These are phyloP conservation scores for Corinectria fuckeliana DNA, from an alignment of 2,329 filamentous ascomycete species.

Conservation along the genomic window DNA sequence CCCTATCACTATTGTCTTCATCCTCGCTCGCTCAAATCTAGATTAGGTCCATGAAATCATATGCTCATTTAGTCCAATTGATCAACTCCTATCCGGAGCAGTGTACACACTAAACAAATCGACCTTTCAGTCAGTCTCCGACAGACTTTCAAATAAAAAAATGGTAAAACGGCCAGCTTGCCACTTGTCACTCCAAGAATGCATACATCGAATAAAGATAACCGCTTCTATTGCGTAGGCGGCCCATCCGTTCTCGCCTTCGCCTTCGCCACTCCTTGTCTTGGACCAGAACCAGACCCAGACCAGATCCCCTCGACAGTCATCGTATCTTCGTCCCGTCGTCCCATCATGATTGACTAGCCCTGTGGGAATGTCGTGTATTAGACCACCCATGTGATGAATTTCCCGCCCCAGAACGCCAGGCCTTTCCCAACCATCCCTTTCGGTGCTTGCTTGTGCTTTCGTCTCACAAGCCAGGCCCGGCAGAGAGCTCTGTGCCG, in stretches of 20 bases:
- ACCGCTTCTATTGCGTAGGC: slow-evolving; percentile 1
- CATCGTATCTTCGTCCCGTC: slow-evolving; percentile 44
- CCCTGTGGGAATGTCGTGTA: slow-evolving; percentile 31
- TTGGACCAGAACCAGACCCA: slow-evolving; percentile 13
- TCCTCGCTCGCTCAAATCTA: neutral
- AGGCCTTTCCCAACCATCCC: slow-evolving; percentile 12
- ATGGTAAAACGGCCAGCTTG: slow-evolving; percentile 6
- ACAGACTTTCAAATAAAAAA: slow-evolving; percentile 11
- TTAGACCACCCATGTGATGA: slow-evolving; percentile 34
- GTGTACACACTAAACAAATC: neutral
- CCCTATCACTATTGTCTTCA: neutral
- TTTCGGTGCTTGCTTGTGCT: neutral
- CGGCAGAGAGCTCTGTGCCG: slow-evolving; percentile 39
- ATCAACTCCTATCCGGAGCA: neutral
- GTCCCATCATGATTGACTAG: slow-evolving; percentile 41
- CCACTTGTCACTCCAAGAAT: slow-evolving; percentile 10
- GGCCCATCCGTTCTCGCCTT: neutral
- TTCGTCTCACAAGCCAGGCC: slow-evolving; percentile 25
- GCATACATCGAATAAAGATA: slow-evolving; percentile 24
- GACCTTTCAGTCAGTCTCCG: slow-evolving; percentile 5
- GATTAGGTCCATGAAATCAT: neutral
- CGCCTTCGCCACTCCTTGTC: neutral
- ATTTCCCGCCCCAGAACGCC: slow-evolving; percentile 35
- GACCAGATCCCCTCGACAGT: slow-evolving; percentile 22
- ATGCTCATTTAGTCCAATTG: slow-evolving; percentile 2